Evolutionary conservation across 2,329 filamentous ascomycete genomes (phyloP), one percentile per base, ranked within the genome.

Genomic region (Alternaria alternata): DNA sequence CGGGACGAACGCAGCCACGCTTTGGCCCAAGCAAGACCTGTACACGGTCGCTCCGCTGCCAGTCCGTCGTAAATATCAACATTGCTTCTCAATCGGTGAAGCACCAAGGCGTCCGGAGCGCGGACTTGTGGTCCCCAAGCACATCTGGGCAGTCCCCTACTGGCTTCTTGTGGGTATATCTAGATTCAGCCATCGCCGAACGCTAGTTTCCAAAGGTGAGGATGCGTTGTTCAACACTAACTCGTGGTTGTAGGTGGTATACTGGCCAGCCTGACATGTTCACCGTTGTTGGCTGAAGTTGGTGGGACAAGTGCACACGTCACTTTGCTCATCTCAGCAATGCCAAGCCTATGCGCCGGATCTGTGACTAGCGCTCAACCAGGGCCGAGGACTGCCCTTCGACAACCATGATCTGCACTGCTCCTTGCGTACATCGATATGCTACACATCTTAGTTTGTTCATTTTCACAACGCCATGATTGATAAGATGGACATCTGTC

Each of bases 1-100:
- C 42, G 49, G 16, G 24, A 54, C 41, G 58, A 22, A 53, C 22
- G 47, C 54, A 38, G 47, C 39, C 30, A 30, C 39, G 47, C 28
- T n/a, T 43, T 24, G 28, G 22, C 22, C 41, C 52, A 26, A 51
- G 24, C 30, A 51, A 51, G 36, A 41, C 24, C 46, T 49, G 46
- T 49, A 49, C 30, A 22, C 14, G 32, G 46, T 36, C 36, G 24
- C 49, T 51, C n/a, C 12, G 16, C 9, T 34, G 34, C 30, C 32
- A 49, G 46, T 12, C 34, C 20, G 22, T 49, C 16, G 46, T 36
- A 14, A 49, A 26, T 9, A 24, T 53, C 28, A 28, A 24, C 39
- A 43, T 38, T 34, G 26, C 28, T 53, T 44, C 41, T 43, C 30
- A 9, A 41, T 42, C 39, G 41, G 18, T 24, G n/a, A 44, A 8